These are phyloP conservation scores for Naumovozyma castellii DNA, from an alignment of 805 yeast genomes.

Conservation along the genomic window DNA sequence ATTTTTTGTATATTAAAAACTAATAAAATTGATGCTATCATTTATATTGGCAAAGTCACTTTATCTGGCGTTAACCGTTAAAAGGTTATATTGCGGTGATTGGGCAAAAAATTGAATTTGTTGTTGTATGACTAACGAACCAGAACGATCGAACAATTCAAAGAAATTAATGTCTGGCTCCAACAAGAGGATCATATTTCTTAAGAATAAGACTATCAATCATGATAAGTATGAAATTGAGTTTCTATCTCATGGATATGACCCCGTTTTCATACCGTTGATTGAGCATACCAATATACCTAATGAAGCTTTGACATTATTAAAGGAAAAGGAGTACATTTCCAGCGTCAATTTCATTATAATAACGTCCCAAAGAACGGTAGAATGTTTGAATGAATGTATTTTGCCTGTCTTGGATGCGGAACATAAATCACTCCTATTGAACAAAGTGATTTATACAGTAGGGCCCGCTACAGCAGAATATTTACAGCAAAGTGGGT, in stretches of 20 bases:
- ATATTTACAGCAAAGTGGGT: slow-evolving; percentile 53
- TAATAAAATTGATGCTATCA: too few species aligned
- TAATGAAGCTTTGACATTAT: slow-evolving; percentile 34
- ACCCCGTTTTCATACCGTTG: slow-evolving; percentile 60
- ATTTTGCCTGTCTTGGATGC: slow-evolving; percentile 25
- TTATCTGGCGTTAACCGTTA: too few species aligned
- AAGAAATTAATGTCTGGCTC: too few species aligned
- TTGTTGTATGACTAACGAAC: too few species aligned
- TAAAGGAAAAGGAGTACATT: slow-evolving; percentile 37
- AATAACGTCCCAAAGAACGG: slow-evolving; percentile 86
- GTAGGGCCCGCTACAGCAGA: slow-evolving; percentile 85
- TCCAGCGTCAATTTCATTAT: slow-evolving; percentile 43
- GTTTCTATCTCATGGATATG: slow-evolving; percentile 31
- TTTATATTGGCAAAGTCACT: too few species aligned
- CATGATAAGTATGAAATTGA: slow-evolving; percentile 51
- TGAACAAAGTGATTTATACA: slow-evolving; percentile 57
- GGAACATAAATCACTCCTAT: slow-evolving; percentile 20
- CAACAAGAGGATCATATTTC: slow-evolving; percentile 35
- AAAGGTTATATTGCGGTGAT: too few species aligned
- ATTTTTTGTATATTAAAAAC: too few species aligned
- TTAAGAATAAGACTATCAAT: slow-evolving; percentile 67
- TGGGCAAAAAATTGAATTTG: too few species aligned
- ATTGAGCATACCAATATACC: slow-evolving; percentile 51
- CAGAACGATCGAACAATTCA: background rate
- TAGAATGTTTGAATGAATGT: slow-evolving; percentile 56